These are phyloP conservation scores for Ceratobasidium sp. DNA, from an alignment of 1,284 basidiomycete species.

Conservation along the genomic window DNA sequence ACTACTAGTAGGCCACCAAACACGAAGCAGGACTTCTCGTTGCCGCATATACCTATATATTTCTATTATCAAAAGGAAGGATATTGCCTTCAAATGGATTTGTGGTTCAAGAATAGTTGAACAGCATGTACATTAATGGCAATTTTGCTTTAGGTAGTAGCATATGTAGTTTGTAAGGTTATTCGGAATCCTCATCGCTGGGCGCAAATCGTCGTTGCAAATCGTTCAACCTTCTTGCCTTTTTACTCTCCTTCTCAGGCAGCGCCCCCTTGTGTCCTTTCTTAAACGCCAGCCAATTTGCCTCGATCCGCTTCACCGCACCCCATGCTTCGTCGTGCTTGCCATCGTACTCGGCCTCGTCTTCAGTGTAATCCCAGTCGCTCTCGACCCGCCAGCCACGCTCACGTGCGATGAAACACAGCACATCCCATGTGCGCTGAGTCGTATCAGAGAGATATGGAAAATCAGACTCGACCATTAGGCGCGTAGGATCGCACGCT, in stretches of 20 bases:
- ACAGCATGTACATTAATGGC: too few species aligned
- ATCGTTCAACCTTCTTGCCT: slow-evolving; percentile 9
- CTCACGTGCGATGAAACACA: slow-evolving; percentile 68
- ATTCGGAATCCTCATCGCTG: slow-evolving; percentile 29
- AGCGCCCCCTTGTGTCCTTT: slow-evolving; percentile 19
- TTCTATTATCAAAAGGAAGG: too few species aligned
- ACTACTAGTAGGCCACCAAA: too few species aligned
- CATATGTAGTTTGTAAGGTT: too few species aligned
- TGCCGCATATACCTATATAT: slow-evolving; percentile 8
- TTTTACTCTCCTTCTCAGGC: slow-evolving; percentile 35
- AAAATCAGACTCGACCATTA: slow-evolving; percentile 83
- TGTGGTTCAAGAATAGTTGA: too few species aligned
- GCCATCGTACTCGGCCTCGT: slow-evolving; percentile 47
- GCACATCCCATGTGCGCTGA: slow-evolving; percentile 73
- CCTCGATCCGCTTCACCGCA: slow-evolving; percentile 68
- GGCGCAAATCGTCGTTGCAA: slow-evolving; percentile 34
- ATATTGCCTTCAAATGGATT: too few species aligned
- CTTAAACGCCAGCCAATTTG: slow-evolving; percentile 71
- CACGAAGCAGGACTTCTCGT: not conserved
- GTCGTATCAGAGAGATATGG: slow-evolving; percentile 65
- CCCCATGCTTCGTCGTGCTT: slow-evolving; percentile 60
- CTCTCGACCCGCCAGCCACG: slow-evolving; percentile 74
- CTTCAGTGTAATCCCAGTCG: slow-evolving; percentile 55
- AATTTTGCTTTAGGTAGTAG: too few species aligned
- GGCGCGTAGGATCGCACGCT: slow-evolving; percentile 65